A percentile compares a stretch with the other conserved stretches of the same genome.
These are phyloP conservation scores for Trifolium subterraneum DNA, from an alignment of 306 rosid genomes.

Conservation along the genomic window DNA sequence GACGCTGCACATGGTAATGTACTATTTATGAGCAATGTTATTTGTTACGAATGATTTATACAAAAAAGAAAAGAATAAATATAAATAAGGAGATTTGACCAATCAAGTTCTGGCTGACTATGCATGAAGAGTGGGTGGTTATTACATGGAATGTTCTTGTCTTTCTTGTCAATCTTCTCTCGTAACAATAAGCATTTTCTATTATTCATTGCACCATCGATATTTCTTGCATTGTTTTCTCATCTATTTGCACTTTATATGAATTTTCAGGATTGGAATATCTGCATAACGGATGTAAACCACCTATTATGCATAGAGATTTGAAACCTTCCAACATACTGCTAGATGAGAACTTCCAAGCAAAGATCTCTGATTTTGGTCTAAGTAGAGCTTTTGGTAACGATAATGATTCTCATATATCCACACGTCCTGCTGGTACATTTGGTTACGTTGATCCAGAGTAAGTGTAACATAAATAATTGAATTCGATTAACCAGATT, in stretches of 20 bases:
- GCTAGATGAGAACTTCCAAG: slow-evolving; percentile 44
- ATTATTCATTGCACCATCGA: not conserved
- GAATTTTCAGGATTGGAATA: slow-evolving; percentile 47
- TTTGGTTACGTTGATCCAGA: slow-evolving; percentile 55
- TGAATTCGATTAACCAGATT: not conserved
- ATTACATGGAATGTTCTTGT: not conserved
- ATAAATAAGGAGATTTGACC: no score
- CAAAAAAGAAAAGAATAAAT: no score
- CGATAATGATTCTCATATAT: slow-evolving; percentile 44
- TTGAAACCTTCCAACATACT: slow-evolving; percentile 63
- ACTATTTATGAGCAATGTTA: not conserved
- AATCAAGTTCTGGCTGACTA: no score
- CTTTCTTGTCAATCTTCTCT: not conserved
- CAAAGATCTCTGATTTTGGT: slow-evolving; percentile 61
- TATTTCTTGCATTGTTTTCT: not conserved
- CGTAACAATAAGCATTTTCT: not conserved
- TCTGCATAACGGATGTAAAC: slow-evolving; percentile 53
- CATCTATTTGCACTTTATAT: not conserved
- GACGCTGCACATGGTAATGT: slow-evolving; percentile 32
- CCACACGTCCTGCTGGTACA: slow-evolving; percentile 49
- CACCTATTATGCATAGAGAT: slow-evolving; percentile 55
- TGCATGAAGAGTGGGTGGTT: no score
- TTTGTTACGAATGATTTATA: no score
- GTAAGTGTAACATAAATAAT: slow-evolving; percentile 41
- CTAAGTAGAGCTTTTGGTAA: slow-evolving; percentile 43